These are phyloP conservation scores for Suillus alpinus DNA, from an alignment of 768 basidiomycete species.

Conservation along the genomic window DNA sequence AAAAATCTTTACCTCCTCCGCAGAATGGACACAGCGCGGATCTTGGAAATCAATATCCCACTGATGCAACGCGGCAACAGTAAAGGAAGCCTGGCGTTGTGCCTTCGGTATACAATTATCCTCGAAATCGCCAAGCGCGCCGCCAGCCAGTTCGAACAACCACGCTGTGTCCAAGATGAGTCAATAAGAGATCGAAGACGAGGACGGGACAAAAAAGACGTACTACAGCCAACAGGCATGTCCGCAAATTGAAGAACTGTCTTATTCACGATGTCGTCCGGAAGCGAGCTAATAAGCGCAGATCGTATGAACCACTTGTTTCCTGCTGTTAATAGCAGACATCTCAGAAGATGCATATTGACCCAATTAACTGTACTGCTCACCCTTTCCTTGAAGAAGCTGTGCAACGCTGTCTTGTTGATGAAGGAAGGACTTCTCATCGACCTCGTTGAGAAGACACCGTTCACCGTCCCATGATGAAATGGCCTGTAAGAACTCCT, in stretches of 20 bases:
- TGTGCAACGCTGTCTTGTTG: constrained; percentile 94
- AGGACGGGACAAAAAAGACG: constrained; percentile 29
- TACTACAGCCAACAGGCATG: constrained; percentile 90
- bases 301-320: constrained; percentile 92
- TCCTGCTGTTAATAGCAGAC: constrained; percentile 45
- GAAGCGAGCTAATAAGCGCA: constrained; percentile 75
- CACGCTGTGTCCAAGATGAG: constrained; percentile 51
- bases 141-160: constrained; percentile 89
- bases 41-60: constrained; percentile 87
- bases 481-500: constrained; percentile 79
- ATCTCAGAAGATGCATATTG: not conserved
- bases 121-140: constrained; percentile 71
- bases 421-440: constrained; percentile 84
- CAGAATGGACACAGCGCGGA: constrained; percentile 74
- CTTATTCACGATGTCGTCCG: constrained; percentile 81
- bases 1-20: constrained; percentile 61
- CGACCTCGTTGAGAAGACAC: constrained; percentile 85
- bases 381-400: constrained; percentile 81
- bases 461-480: constrained; percentile 87
- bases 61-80: constrained; percentile 87
- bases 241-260: constrained; percentile 80
- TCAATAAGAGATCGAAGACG: not conserved
- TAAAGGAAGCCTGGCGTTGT: constrained; percentile 80
- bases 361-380: constrained; percentile 12
- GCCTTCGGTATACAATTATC: constrained; percentile 72